Base-by-base conservation (phyloP, 208 protist species). In the Leishmania turanica region DNA sequence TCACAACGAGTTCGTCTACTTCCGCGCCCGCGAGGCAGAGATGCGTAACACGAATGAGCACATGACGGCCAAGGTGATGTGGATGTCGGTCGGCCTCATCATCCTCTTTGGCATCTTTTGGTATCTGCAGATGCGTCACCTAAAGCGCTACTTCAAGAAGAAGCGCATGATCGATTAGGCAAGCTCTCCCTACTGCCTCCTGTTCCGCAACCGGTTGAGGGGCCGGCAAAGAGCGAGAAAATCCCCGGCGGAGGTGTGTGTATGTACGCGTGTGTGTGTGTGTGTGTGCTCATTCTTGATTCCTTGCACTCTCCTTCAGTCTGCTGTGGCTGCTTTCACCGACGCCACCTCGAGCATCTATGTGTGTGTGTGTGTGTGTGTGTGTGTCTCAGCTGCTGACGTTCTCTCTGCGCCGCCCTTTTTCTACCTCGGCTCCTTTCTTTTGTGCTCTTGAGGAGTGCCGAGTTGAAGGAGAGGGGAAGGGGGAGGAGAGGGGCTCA, bases 141-240 rank as follows among this genome's bases (percentile, higher is more conserved):
- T 98, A 27, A 93, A 96, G 88, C 77, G 77, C 37, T 98, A 95
- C 84, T 97, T 98, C 85, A 84, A 88, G 56, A 96, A 95, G 87
- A 98, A 98, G 87, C 90, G 95, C 71, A 93, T 98, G 85, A 98
- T 98, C 83, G 95, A 98, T 78, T 98, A 90, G 71, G n/a, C 1
- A 21, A 45, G 34, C 17, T 9, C 45, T 15, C n/a, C 27, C 45
- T 47, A 11, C 9, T 2, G 45, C 68, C n/a, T 73, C 27, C 68
- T 19, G 42, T 37, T 73, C 27, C n/a, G 51, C 51, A 7, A 73
- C 27, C 45, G 45, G 9, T 53, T 53, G 19, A 11, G 34, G 13
- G 45, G 68, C 27, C 9, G 27, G 27, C 68, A 73, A 73, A 53
- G 21, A 27, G 24, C 2, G 27, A 53, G 68, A 34, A 8, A 31